Conservation (phyloP, 2,329 filamentous ascomycete genomes). For the Lachnellula hyalina region DNA sequence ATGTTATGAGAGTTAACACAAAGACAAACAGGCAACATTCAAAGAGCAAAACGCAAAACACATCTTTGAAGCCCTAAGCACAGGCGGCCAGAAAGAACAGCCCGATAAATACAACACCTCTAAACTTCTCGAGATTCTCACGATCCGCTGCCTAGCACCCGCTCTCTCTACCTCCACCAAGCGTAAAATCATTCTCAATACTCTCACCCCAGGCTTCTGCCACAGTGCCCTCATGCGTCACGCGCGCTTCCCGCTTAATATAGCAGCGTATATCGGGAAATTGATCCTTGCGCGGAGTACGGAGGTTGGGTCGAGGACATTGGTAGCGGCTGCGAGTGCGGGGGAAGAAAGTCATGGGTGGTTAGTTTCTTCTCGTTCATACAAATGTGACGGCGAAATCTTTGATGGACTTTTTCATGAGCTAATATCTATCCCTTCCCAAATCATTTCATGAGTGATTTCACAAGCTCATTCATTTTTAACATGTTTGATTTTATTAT, state of each 20-base stretch:
- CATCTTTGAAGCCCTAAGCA: constrained; percentile 22
- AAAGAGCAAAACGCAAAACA: constrained; percentile 15
- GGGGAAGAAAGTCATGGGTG: constrained; percentile 29
- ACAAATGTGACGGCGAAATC: too few relatives aligned
- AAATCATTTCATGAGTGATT: too few relatives aligned
- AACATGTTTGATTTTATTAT: too few relatives aligned
- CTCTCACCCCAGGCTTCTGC: constrained; percentile 33
- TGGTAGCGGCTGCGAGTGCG: constrained; percentile 29
- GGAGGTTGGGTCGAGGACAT: constrained; percentile 32
- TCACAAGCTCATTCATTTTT: too few relatives aligned
- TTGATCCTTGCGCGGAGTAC: constrained; percentile 27
- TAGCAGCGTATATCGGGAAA: constrained; percentile 22
- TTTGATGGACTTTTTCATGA: too few relatives aligned
- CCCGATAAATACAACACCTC: constrained; percentile 32
- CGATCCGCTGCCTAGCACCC: constrained; percentile 29
- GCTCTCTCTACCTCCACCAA: constrained; percentile 21
- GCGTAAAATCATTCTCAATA: constrained; percentile 30
- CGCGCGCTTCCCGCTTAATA: constrained; percentile 23
- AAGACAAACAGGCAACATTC: constrained; percentile 21
- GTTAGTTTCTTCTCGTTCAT: not conserved
- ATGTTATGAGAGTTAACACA: not conserved
- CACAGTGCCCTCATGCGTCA: constrained; percentile 30
- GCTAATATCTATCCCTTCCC: too few relatives aligned
- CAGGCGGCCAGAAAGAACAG: constrained; percentile 15
- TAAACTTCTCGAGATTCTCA: constrained; percentile 32